Base-by-base conservation (phyloP, 768 basidiomycete genomes). In the Amylocystis lapponica region DNA sequence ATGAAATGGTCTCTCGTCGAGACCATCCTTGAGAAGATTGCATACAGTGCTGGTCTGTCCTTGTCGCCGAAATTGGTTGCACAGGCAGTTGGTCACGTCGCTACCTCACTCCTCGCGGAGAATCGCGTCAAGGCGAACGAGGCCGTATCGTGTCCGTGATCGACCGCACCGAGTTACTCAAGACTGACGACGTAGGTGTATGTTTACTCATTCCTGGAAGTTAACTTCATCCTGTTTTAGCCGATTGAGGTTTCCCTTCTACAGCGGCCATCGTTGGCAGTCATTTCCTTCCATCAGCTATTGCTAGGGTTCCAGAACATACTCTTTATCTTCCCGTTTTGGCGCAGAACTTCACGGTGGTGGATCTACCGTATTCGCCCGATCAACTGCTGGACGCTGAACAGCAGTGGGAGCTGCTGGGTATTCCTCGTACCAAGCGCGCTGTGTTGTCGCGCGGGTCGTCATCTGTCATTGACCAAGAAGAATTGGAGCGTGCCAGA, bases 1-100 rank as follows among this genome's bases (percentile, higher is more conserved):
- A 66, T 67, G 66, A 81, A 83, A 62, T 79, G 79, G 79, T 63
- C 69, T 29, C 71, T 86, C 53, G 69, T 81, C 53, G 69, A 78
- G 51, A 68, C 62, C 49, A 65, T 88, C 26, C 58, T 86, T 54
- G 70, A 72, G 60, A 83, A 78, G 62, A 69, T 67, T 20, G 54
- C 55, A 11, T 14, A 29, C 6, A 59, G 65, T 41, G 56, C 61
- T 36, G 60, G 60, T 39, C 50, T 68, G 39, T 52, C 55, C 21
- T 47, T 60, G 32, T 44, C 51, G 25, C 31, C 54, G 21, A 43
- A 45, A 34, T 49, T 52, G 11, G 32, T 47, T 30, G 50, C 40
- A 17, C 51, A 40, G 12, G 36, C 36, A 17, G 39, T n/a, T n/a
- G n/a, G n/a, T n/a, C n/a, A 48, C 41, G 41, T 46, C 36, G 40